Evolutionary conservation across 2,329 filamentous ascomycete species (phyloP).

Genomic region (Sporothrix euskadiensis): DNA sequence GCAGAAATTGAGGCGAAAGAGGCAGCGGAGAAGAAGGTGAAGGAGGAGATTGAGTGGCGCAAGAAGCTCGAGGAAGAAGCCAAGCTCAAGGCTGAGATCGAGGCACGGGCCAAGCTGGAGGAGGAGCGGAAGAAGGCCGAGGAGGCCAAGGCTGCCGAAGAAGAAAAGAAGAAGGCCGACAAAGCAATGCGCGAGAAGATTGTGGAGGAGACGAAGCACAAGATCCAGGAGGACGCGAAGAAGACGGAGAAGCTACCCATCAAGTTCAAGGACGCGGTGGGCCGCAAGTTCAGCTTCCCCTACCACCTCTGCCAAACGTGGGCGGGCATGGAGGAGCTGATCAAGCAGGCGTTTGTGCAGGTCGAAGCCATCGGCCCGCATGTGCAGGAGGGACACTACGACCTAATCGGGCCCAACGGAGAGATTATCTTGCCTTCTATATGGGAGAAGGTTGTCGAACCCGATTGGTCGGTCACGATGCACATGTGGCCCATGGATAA

Average conservation of each 20-base stretch:
- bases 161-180: slow-evolving; percentile 56
- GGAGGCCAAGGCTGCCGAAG: slow-evolving; percentile 47
- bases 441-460: slow-evolving; percentile 79
- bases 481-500: slow-evolving; percentile 62
- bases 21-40: slow-evolving; percentile 35
- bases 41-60: slow-evolving; percentile 44
- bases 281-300: slow-evolving; percentile 89
- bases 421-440: slow-evolving; percentile 80
- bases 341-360: slow-evolving; percentile 79
- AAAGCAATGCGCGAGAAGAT: slow-evolving; percentile 55
- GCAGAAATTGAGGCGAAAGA: slow-evolving; percentile 43
- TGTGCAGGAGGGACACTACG: slow-evolving; percentile 76
- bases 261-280: slow-evolving; percentile 87
- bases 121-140: slow-evolving; percentile 52
- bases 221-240: slow-evolving; percentile 47
- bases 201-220: slow-evolving; percentile 49
- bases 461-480: slow-evolving; percentile 67
- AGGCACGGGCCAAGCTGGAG: slow-evolving; percentile 47
- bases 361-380: slow-evolving; percentile 75
- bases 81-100: slow-evolving; percentile 45
- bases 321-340: slow-evolving; percentile 84
- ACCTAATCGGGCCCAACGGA: slow-evolving; percentile 74
- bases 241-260: slow-evolving; percentile 71
- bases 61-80: slow-evolving; percentile 53
- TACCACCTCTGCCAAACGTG: slow-evolving; percentile 83